Percentiles rank a stretch among this genome's conserved stretches.
Evolutionary conservation across 805 yeast genomes (phyloP).

Genomic region (Ogataea henricii): DNA sequence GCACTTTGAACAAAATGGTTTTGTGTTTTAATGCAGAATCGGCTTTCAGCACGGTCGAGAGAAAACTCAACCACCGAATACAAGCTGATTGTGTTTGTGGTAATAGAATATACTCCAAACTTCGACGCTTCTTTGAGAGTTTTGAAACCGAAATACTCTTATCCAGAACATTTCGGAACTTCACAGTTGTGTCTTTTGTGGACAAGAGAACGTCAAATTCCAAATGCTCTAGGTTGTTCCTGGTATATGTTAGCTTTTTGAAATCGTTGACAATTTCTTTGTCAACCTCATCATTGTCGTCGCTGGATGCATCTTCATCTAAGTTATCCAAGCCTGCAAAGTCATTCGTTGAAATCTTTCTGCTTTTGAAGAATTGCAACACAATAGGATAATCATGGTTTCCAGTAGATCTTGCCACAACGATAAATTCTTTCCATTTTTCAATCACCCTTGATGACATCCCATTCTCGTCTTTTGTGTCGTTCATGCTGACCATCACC

Average conservation of each 20-base stretch:
- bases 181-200: conserved; percentile 38
- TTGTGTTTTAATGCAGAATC: conserved; percentile 10
- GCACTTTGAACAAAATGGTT: conserved; percentile 41
- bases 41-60: conserved; percentile 48
- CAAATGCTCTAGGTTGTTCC: conserved; percentile 15
- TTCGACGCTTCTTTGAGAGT: conserved; percentile 12
- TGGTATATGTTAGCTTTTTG: conserved; percentile 1
- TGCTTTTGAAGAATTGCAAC: conserved; percentile 61
- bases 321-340: conserved; percentile 10
- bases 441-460: conserved; percentile 60
- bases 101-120: conserved; percentile 49
- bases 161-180: conserved; percentile 67
- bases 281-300: conserved; percentile 13
- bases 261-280: background rate
- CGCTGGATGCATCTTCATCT: conserved; percentile 12
- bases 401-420: conserved; percentile 69
- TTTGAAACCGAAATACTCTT: conserved; percentile 61
- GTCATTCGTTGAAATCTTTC: conserved; percentile 37
- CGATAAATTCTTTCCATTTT: conserved; percentile 78
- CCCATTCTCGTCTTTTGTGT: conserved; percentile 30
- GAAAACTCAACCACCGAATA: conserved; percentile 62
- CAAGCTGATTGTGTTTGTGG: conserved; percentile 56
- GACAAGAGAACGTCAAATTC: conserved; percentile 25
- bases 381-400: conserved; percentile 51
- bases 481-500: conserved; percentile 50